Evolutionary conservation across 768 basidiomycete species (phyloP), one percentile per base, ranked within the genome.

Genomic region (Lactifluus volemus): DNA sequence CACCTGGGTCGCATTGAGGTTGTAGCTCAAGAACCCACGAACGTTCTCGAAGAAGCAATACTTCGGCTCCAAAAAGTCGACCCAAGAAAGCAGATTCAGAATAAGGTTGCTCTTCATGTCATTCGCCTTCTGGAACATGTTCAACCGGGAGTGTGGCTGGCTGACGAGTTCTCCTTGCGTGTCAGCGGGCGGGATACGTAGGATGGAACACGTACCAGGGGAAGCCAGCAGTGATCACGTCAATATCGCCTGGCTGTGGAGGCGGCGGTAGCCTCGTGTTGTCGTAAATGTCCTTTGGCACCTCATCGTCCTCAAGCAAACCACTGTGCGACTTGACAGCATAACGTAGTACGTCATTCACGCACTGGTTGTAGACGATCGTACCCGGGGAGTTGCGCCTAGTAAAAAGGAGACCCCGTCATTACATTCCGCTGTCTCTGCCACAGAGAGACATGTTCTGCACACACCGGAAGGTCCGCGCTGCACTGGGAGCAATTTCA

Each of bases 401-500:
- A 41, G 38, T 47, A 30, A 14, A 51, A 54, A 62, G 45, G 12
- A 49, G 48, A 41, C 17, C 15, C 10, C 21, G 34, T n/a, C 57
- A n/a, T 60, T 51, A 64, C 50, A 42, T 38, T 42, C 15, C 7
- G 19, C 6, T 17, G 4, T 8, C 39, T 4, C 32, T 5, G 11
- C 41, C 19, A 4, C 47, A 1, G 10, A 17, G 14, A 10, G 25
- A n/a, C 17, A n/a, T 39, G 1, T 41, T 6, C 15, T 6, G 7
- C 5, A 34, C 42, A 34, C 5, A 87, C 90, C 72, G 73, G 15
- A 86, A 73, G 1, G 89, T 88, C 59, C 73, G 72, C 0, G 86
- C 84, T 8, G 91, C 87, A 68, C 85, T 87, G 0, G 89, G 88
- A n/a, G 81, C 76, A 21, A 89, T 84, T 65, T 92, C 90, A 48